These are phyloP conservation scores for Scalesia atractyloides DNA, from an alignment of 129 eudicot species.

Conservation along the genomic window DNA sequence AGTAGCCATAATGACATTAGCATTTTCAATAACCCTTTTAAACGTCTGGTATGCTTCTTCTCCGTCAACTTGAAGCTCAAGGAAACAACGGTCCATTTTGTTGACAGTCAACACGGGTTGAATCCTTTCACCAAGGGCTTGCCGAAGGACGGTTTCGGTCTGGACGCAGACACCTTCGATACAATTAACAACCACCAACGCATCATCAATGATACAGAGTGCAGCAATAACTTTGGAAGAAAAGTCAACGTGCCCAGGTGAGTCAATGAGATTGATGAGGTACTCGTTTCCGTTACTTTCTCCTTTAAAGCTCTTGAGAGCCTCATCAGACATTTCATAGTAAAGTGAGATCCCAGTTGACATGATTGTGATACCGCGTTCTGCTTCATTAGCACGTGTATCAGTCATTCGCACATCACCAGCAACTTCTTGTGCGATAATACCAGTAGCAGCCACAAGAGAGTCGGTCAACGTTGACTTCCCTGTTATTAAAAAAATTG, in stretches of 20 bases:
- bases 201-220: constrained; percentile 59
- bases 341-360: constrained; percentile 62
- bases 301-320: constrained; percentile 48
- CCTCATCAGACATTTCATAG: constrained; percentile 50
- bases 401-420: constrained; percentile 75
- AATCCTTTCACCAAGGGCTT: constrained; percentile 72
- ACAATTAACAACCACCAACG: constrained; percentile 67
- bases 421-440: constrained; percentile 52
- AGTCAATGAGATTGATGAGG: constrained; percentile 62
- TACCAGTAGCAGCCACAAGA: constrained; percentile 64
- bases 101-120: constrained; percentile 58
- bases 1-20: constrained; percentile 53
- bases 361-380: constrained; percentile 64
- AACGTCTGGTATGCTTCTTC: constrained; percentile 67
- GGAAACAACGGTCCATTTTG: constrained; percentile 72
- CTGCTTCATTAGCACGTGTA: constrained; percentile 69
- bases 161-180: constrained; percentile 72
- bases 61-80: constrained; percentile 68
- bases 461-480: constrained; percentile 63
- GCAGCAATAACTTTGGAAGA: constrained; percentile 67
- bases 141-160: constrained; percentile 66
- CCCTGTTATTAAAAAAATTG: constrained; percentile 21
- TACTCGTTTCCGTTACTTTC: constrained; percentile 51
- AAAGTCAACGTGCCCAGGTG: constrained; percentile 67
- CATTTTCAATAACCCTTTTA: constrained; percentile 54